Base-by-base conservation (phyloP, 176 grass and related monocot species). In the Cymbopogon citratus region DNA sequence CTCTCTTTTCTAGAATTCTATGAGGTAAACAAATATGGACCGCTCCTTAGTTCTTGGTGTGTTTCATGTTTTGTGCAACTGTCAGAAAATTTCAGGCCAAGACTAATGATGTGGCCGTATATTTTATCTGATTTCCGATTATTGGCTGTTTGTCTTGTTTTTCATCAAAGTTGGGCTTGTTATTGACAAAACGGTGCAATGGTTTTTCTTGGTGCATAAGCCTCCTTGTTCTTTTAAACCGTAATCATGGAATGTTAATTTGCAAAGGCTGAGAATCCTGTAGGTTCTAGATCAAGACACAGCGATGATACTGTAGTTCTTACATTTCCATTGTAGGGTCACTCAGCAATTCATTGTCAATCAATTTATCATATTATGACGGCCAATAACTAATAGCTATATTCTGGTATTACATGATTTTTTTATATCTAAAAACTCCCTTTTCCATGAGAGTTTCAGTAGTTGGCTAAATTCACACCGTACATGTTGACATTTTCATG, bases 1-100 rank as follows among this genome's bases (percentile, higher is more conserved):
- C 87, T 93, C n/a, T 95, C 89, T 25, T 99, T 99, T 88, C 73
- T 90, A 66, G 96, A 99, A 81, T 99, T 99, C 67, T 95, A 99
- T 3, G 92, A 93, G 92, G 96, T 91, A 89, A 89, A 83, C 44
- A 40, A 18, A 69, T 45, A 87, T 71, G 27, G 41, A 35, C 63
- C 33, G 18, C 66, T 87, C 66, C 27, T 75, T 49, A 60, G 15
- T 83, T 86, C 63, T 80, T 81, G n/a, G n/a, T 72, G 18, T 60
- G 51, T 89, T 27, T 81, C 63, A 23, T 76, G 38, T 60, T 71
- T 74, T 76, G 5, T 64, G 21, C 56, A 75, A 25, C 24, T 68
- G 66, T n/a, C 44, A 31, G 34, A 63, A 68, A 71, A 72, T 26
- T 79, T 44, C 2, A 48, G 60, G 18, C 28, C 16, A 34, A 54